Base-by-base conservation (phyloP, 2,329 filamentous ascomycete species). In the Penicillium paneum region DNA sequence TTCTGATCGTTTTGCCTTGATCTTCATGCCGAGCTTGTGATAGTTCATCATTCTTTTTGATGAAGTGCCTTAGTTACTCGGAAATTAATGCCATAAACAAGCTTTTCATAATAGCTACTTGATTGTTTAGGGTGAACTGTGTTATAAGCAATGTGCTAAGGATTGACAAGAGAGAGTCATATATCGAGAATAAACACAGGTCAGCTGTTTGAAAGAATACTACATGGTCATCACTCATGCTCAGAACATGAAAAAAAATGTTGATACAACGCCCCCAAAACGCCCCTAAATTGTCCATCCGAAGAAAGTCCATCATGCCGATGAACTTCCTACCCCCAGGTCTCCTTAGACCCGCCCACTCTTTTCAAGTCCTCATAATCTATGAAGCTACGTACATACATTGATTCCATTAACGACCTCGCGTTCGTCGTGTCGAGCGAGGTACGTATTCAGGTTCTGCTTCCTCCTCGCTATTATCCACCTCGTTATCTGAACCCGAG, bases 361-460 rank as follows among this genome's bases (percentile, higher is more conserved):
- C n/a, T 15, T 34, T 32, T 34, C 13, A 34, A 34, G 8, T 34
- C 32, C 13, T 34, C 13, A 15, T 34, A 13, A 34, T 15, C 12
- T 24, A n/a, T n/a, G n/a, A n/a, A n/a, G 15, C 13, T 8, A 11
- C 13, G 5, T 32, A 34, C 8, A 32, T 38, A 28, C 4, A 19
- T 24, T 28, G 3, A 26, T 15, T 49, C 19, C 28, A 48, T 39
- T 50, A 54, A 34, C 56, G 55, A 39, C 59, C 61, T 39, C 65
- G 62, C 28, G 59, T 66, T 45, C 66, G 56, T 39, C 64, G 61
- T 29, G 60, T 64, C 38, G 54, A 54, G 24, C 49, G 58, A 10
- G 61, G 64, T 35, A 39, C 51, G 51, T 64, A 65, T 13, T 64
- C 64, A 17, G 58, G 52, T 26, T 58, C 59, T 29, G 57, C 57